Base-by-base conservation (phyloP, 139 green algal species). In the Pleodorina starrii region DNA sequence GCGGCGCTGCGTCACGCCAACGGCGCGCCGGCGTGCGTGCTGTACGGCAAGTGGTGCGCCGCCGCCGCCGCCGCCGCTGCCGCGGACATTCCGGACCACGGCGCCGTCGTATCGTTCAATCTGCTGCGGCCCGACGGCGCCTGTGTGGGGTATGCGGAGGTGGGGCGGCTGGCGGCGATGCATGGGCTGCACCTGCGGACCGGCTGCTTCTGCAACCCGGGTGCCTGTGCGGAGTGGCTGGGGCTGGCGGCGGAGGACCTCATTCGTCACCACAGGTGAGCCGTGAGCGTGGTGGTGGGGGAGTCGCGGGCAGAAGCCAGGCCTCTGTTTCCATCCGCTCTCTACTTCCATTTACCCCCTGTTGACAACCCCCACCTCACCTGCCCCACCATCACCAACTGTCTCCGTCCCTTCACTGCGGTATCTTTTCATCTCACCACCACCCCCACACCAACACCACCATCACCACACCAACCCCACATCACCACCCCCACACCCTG, bases 131-230 rank as follows among this genome's bases (percentile, higher is more conserved):
- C 90, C 4, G 95, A 98, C 83, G 96, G 97, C 38, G 88, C 43
- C 29, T 97, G 74, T 48, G 94, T 98, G 57, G 97, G 97, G 1
- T 94, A 97, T 86, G 91, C 90, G 63, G 93, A 94, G 89, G 91
- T 95, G 60, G 90, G 94, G 42, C 93, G 92, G 44, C 90, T 99
- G 71, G 97, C 97, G 25, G 91, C 46, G 0, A 88, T 97, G 73
- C 79, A 92, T 43, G 76, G 93, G 73, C 96, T 99, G 50, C 48
- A 90, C 14, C 92, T 98, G 63, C 93, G 97, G 46, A 94, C 93
- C 19, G 97, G 97, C 59, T 97, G 95, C 91, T 96, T 98, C 89
- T 99, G 97, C 91, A 99, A 99, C 91, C 97, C 97, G 19, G 97
- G 97, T 0, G 93, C 91, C 0, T 95, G 93, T 63, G 83, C 69